phyloP scores from a whole-genome alignment of 768 basidiomycete genomes.

The Boletus vermiculosoides region DNA sequence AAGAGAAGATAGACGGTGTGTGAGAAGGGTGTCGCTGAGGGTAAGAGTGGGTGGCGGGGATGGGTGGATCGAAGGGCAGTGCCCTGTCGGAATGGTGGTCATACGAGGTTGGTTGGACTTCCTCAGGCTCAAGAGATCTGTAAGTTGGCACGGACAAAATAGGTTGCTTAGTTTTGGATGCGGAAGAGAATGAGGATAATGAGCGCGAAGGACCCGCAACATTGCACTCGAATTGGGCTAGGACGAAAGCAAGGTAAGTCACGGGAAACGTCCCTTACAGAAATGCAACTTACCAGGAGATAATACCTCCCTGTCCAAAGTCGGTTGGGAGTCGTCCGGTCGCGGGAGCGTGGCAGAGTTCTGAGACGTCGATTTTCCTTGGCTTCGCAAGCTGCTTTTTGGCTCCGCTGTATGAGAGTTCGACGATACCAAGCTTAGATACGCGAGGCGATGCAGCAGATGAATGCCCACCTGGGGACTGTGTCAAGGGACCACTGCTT shows the following conservation, averaged over 20 bases:
- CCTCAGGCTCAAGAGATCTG: slow-evolving; percentile 10
- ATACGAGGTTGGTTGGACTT: background rate
- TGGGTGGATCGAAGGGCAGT: slow-evolving; percentile 14
- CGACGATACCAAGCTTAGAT: slow-evolving; percentile 9
- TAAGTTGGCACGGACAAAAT: slow-evolving; percentile 1
- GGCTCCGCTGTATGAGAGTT: slow-evolving; percentile 4
- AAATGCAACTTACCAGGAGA: slow-evolving; percentile 14
- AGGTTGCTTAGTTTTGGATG: slow-evolving; percentile 11
- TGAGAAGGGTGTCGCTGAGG: slow-evolving; percentile 20
- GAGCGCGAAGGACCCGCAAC: slow-evolving; percentile 12
- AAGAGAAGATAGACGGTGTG: slow-evolving; percentile 15
- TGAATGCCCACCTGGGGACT: slow-evolving; percentile 22
- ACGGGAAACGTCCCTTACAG: background rate
- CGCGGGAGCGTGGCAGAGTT: background rate
- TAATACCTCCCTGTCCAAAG: slow-evolving; percentile 1
- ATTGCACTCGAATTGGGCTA: slow-evolving; percentile 10
- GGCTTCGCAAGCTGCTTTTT: slow-evolving; percentile 9
- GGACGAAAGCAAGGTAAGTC: slow-evolving; percentile 5
- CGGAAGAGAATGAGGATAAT: slow-evolving; percentile 4
- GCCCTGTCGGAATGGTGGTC: background rate
- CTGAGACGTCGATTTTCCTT: slow-evolving; percentile 7
- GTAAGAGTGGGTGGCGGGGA: slow-evolving; percentile 23
- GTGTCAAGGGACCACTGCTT: slow-evolving; percentile 1
- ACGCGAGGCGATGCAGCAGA: slow-evolving; percentile 2
- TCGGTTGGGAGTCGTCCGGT: background rate